These are phyloP conservation scores for Nepenthes gracilis DNA, from an alignment of 148 eudicot genomes.

Conservation along the genomic window DNA sequence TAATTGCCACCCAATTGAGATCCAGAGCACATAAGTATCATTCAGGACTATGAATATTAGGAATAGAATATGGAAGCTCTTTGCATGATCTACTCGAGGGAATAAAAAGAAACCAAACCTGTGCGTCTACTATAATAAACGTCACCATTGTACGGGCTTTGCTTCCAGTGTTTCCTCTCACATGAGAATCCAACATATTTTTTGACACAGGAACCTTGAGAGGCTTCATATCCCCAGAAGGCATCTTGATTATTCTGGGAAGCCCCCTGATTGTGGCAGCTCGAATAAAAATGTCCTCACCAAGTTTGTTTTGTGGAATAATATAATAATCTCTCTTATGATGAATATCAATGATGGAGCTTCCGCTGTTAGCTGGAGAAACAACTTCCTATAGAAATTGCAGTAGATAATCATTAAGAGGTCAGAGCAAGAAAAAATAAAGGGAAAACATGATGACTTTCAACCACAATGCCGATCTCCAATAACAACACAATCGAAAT, in stretches of 20 bases:
- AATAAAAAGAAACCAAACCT: constrained; percentile 30
- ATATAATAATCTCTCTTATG: constrained; percentile 62
- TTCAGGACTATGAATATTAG: no score
- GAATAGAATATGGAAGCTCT: no score
- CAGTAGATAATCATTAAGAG: neutral
- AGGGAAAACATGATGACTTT: neutral
- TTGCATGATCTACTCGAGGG: no score
- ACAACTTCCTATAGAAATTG: constrained; percentile 41
- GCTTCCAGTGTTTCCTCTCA: constrained; percentile 46
- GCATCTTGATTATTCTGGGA: constrained; percentile 65
- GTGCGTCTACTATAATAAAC: constrained; percentile 67
- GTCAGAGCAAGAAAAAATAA: neutral
- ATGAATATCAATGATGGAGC: constrained; percentile 50
- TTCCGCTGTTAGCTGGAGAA: constrained; percentile 35
- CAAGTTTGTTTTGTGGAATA: constrained; percentile 82
- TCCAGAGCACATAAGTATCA: no score
- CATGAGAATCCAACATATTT: constrained; percentile 81
- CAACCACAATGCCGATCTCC: neutral
- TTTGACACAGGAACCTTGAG: constrained; percentile 74
- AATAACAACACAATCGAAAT: no score
- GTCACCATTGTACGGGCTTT: constrained; percentile 61
- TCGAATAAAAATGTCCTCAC: constrained; percentile 80
- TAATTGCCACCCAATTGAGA: neutral
- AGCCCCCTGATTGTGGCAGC: constrained; percentile 59
- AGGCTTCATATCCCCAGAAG: constrained; percentile 76